Conservation (phyloP, 257 asterid genomes). For the Rauvolfia tetraphylla region DNA sequence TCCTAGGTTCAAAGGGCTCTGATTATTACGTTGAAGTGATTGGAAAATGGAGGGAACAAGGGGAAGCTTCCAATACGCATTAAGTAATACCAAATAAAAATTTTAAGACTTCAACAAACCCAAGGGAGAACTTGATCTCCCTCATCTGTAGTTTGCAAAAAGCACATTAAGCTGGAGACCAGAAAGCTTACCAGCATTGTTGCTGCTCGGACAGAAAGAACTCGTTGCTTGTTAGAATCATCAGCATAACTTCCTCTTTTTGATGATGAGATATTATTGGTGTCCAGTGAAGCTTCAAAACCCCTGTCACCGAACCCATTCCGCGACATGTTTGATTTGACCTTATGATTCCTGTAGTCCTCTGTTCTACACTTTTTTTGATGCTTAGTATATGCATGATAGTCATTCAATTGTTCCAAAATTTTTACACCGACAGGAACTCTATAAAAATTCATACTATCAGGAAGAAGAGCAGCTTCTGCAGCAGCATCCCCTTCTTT, state of each 20-base stretch:
- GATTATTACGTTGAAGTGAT: neutral
- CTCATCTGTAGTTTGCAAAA: neutral
- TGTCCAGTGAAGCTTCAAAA: constrained; percentile 25
- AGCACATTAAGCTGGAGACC: neutral
- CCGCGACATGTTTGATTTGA: constrained; percentile 37
- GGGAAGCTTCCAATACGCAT: neutral
- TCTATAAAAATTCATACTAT: constrained; percentile 51
- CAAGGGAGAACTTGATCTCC: neutral
- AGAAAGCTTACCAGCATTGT: constrained; percentile 78
- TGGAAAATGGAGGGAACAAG: neutral
- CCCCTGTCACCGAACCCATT: constrained; percentile 39
- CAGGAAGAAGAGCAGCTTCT: constrained; percentile 42
- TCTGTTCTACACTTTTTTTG: constrained; percentile 36
- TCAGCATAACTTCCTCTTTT: constrained; percentile 34
- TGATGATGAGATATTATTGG: constrained; percentile 28
- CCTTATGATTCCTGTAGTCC: constrained; percentile 33
- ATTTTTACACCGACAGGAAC: constrained; percentile 88
- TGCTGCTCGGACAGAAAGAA: constrained; percentile 80
- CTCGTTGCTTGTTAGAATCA: constrained; percentile 69
- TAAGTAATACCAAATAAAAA: neutral
- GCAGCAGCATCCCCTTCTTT: constrained; percentile 36
- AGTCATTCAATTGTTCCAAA: constrained; percentile 41
- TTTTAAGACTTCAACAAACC: neutral
- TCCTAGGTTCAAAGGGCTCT: neutral
- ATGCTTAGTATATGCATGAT: constrained; percentile 31